Percentiles rank a stretch among this genome's conserved stretches.
These are phyloP conservation scores for Bassia scoparia DNA, from an alignment of 148 eudicot genomes.

Conservation along the genomic window DNA sequence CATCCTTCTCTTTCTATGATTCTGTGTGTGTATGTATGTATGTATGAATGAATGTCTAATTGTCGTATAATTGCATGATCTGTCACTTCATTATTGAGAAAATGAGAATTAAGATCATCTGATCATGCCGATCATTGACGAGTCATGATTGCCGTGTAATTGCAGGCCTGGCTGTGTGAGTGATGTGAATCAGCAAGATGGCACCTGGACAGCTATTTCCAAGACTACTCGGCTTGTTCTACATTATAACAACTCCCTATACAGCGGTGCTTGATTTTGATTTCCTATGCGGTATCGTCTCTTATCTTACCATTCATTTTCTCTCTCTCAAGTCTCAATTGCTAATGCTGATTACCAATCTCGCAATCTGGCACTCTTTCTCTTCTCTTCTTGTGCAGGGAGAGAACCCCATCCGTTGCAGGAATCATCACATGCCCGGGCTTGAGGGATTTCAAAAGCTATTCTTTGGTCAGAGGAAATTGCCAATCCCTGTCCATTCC, in stretches of 20 bases:
- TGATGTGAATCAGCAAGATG: constrained; percentile 42
- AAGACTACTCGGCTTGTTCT: constrained; percentile 92
- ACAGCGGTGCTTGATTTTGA: constrained; percentile 99
- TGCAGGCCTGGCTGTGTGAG: constrained; percentile 38
- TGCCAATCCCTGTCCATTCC: constrained; percentile 94
- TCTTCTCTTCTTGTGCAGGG: constrained; percentile 44
- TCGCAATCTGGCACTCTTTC: no score
- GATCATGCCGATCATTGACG: no score
- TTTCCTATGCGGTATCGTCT: constrained; percentile 99
- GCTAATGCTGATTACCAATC: no score
- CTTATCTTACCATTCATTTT: no score
- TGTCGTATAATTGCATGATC: no score
- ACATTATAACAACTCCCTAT: constrained; percentile 95
- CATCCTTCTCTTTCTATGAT: no score
- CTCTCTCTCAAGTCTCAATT: no score
- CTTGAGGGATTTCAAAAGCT: constrained; percentile 95
- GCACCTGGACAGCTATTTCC: constrained; percentile 92
- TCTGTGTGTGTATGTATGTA: no score
- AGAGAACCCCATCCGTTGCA: constrained; percentile 99
- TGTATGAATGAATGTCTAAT: no score
- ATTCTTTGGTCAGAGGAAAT: constrained; percentile 99
- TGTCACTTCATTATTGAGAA: no score
- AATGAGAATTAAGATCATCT: no score
- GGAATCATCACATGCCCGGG: constrained; percentile 97
- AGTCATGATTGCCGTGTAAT: constrained; percentile 2